These are phyloP conservation scores for Diplocarpon rosae DNA, from an alignment of 2,329 filamentous ascomycete genomes.

Conservation along the genomic window DNA sequence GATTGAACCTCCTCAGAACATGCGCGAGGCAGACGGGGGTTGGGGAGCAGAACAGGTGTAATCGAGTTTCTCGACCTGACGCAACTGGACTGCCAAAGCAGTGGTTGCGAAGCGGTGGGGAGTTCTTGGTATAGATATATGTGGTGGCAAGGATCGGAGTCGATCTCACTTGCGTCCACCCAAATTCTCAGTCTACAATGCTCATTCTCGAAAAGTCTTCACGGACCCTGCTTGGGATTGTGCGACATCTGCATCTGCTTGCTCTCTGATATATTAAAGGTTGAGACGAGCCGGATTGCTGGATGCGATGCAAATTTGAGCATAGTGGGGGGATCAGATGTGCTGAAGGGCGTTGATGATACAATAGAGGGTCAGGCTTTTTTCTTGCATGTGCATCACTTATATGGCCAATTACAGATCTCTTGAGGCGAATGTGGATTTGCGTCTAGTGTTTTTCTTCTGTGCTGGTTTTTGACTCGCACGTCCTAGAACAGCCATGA, in stretches of 20 bases:
- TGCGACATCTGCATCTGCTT: background rate
- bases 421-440: background rate
- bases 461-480: background rate
- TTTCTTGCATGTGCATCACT: slow-evolving; percentile 2
- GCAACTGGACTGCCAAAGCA: background rate
- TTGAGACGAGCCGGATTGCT: background rate
- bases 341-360: background rate
- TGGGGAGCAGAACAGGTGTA: slow-evolving; percentile 28
- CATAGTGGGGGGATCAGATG: background rate
- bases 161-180: background rate
- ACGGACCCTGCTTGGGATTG: background rate
- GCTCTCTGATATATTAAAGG: background rate
- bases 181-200: background rate
- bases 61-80: background rate
- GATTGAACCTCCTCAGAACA: slow-evolving; percentile 54
- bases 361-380: slow-evolving; percentile 3
- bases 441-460: background rate
- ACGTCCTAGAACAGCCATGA: no score
- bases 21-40: slow-evolving; percentile 31
- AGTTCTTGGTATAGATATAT: background rate
- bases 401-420: background rate
- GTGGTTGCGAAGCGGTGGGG: background rate
- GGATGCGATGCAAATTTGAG: background rate
- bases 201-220: background rate
- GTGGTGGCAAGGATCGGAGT: background rate